These are phyloP conservation scores for Dictyostelium intermedium DNA, from an alignment of 78 protist genomes.

Conservation along the genomic window DNA sequence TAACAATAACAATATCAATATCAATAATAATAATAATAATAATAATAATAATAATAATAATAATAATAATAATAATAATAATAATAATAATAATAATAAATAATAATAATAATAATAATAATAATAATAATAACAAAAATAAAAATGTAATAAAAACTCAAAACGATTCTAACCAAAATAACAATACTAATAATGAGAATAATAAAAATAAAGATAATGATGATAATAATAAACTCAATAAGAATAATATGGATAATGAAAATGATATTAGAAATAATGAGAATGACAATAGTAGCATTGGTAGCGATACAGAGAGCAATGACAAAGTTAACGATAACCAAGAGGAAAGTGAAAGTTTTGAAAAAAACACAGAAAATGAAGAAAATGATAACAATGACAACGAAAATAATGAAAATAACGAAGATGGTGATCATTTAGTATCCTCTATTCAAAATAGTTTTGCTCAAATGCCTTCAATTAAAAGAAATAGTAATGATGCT, in stretches of 20 bases:
- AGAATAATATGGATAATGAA: not conserved
- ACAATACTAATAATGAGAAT: not conserved
- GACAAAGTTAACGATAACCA: not conserved
- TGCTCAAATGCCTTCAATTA: conserved; percentile 54
- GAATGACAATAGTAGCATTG: no score
- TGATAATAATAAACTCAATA: no score
- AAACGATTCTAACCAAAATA: no score
- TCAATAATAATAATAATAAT: no score
- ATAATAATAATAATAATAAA: not conserved
- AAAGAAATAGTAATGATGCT: not conserved
- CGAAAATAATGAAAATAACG: not conserved
- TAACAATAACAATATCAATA: no score
- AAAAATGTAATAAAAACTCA: not conserved
- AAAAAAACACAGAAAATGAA: not conserved
- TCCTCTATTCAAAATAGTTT: conserved; percentile 36
- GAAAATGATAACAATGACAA: not conserved
- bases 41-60: not conserved
- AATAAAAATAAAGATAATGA: not conserved
- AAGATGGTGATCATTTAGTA: not conserved
- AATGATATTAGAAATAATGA: not conserved
- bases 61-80: conserved; percentile 7
- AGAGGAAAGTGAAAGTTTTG: not conserved
- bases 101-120: not conserved
- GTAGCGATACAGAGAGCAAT: not conserved
- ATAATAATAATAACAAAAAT: not conserved